Conservation (phyloP, 768 basidiomycete species). For the Xerocomellus intermedius region DNA sequence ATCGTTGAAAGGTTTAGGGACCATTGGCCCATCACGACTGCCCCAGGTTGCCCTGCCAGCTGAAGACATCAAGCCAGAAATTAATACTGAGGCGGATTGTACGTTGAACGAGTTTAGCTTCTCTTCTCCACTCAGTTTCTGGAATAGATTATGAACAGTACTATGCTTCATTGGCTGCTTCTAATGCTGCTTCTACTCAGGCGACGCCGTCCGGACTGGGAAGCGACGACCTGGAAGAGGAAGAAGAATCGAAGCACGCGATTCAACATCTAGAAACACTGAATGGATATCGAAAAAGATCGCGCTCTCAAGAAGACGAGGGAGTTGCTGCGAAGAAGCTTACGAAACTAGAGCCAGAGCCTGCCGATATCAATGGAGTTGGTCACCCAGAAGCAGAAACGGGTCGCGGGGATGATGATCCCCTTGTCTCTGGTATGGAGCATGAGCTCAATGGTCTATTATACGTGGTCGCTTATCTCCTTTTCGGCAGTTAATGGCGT, state of each 20-base stretch:
- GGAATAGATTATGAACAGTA: constrained; percentile 74
- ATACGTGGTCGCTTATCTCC: background rate
- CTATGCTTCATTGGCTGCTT: constrained; percentile 74
- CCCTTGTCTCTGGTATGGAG: constrained; percentile 62
- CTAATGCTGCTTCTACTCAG: constrained; percentile 53
- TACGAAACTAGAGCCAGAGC: constrained; percentile 40
- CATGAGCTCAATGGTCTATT: constrained; percentile 1
- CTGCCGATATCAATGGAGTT: constrained; percentile 18
- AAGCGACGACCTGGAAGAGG: constrained; percentile 60
- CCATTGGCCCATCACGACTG: constrained; percentile 40
- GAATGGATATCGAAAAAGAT: constrained; percentile 73
- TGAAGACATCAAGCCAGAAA: constrained; percentile 44
- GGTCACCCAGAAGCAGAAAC: background rate
- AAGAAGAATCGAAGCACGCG: constrained; percentile 69
- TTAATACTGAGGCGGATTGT: constrained; percentile 68
- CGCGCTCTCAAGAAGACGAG: constrained; percentile 63
- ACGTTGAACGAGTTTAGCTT: constrained; percentile 23
- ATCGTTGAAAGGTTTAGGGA: constrained; percentile 66
- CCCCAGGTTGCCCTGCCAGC: constrained; percentile 28
- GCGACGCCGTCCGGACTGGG: constrained; percentile 60
- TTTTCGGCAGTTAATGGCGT: constrained; percentile 64
- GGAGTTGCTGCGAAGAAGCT: constrained; percentile 40
- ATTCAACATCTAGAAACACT: constrained; percentile 66
- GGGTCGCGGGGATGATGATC: constrained; percentile 44
- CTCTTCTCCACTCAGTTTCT: background rate